Evolutionary conservation across 2,329 filamentous ascomycete genomes (phyloP).

Genomic region (Aspergillus sp.): DNA sequence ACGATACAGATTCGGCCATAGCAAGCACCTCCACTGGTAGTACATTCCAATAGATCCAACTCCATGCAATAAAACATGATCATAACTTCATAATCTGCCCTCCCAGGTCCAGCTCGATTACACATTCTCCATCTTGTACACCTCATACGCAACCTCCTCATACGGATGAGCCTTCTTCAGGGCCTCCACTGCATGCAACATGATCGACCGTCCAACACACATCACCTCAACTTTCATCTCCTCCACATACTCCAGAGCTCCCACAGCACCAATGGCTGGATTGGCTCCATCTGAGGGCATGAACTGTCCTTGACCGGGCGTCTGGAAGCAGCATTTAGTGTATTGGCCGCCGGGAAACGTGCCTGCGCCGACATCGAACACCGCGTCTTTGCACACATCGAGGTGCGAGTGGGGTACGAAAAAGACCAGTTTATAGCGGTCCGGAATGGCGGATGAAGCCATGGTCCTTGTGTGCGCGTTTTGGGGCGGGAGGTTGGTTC

Average conservation of each 20-base stretch:
- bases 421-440: conserved; percentile 46
- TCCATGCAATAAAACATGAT: too few species aligned
- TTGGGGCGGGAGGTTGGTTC: background rate
- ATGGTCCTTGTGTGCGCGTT: conserved; percentile 16
- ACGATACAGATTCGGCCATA: too few species aligned
- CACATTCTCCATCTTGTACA: conserved; percentile 44
- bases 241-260: conserved; percentile 38
- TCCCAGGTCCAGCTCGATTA: conserved; percentile 15
- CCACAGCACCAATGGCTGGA: conserved; percentile 41
- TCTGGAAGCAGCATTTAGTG: conserved; percentile 40
- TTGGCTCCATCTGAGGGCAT: conserved; percentile 38
- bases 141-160: conserved; percentile 46
- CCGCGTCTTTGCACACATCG: conserved; percentile 41
- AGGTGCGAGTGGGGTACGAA: conserved; percentile 40
- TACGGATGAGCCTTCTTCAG: conserved; percentile 46
- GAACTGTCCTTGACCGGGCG: conserved; percentile 42
- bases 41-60: too few species aligned
- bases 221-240: conserved; percentile 46
- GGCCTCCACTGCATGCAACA: conserved; percentile 40
- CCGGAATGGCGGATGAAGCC: conserved; percentile 19
- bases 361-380: conserved; percentile 44
- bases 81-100: too few species aligned
- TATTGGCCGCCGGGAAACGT: conserved; percentile 43
- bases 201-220: conserved; percentile 39
- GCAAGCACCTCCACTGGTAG: too few species aligned